These are phyloP conservation scores for Pseudopyrenochaeta lycopersici DNA, from an alignment of 2,329 filamentous ascomycete genomes.

Conservation along the genomic window DNA sequence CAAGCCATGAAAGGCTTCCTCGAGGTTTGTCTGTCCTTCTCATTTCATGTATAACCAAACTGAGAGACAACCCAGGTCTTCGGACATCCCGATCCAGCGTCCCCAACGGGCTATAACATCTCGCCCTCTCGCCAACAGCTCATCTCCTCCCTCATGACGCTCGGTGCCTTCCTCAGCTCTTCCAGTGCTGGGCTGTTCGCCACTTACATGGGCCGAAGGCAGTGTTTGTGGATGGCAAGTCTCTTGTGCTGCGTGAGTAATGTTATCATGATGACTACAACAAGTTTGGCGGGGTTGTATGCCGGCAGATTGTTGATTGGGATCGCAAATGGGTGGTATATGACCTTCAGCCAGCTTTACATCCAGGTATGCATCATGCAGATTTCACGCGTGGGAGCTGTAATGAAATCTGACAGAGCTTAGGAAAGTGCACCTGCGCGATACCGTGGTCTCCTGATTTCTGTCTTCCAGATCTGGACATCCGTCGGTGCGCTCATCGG, in stretches of 20 bases:
- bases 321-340: constrained; percentile 60
- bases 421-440: constrained; percentile 59
- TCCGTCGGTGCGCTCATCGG: constrained; percentile 56
- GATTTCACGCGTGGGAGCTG: neutral
- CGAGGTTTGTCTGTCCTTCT: constrained; percentile 39
- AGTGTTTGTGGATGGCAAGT: constrained; percentile 60
- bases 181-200: constrained; percentile 47
- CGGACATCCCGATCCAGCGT: constrained; percentile 37
- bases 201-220: constrained; percentile 51
- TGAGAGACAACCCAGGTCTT: constrained; percentile 30
- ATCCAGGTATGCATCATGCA: constrained; percentile 48
- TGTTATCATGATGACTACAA: constrained; percentile 65
- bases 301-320: constrained; percentile 65
- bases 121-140: constrained; percentile 52
- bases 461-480: constrained; percentile 60
- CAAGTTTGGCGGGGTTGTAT: constrained; percentile 62
- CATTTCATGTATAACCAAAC: neutral
- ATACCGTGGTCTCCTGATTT: constrained; percentile 61
- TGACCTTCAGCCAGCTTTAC: constrained; percentile 64
- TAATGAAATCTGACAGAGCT: neutral
- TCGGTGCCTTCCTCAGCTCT: constrained; percentile 56
- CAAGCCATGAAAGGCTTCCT: constrained; percentile 63
- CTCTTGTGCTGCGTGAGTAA: constrained; percentile 58
- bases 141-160: constrained; percentile 57
- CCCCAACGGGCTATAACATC: constrained; percentile 57